Evolutionary conservation across 192 early-diverging fungal genomes (phyloP).

Genomic region (Linnemannia hyalina): DNA sequence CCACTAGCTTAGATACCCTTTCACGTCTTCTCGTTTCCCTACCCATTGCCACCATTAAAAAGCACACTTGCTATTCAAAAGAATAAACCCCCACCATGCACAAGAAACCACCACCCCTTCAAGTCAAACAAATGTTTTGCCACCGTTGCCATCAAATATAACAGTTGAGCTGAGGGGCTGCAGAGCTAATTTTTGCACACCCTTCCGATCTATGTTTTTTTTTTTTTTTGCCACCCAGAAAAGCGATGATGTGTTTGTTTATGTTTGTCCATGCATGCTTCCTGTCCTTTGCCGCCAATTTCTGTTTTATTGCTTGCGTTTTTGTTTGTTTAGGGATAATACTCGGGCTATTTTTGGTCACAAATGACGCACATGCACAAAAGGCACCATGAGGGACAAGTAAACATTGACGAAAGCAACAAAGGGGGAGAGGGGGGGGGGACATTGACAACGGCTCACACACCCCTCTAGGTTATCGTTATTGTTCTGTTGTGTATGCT

Average conservation of each 20-base stretch:
- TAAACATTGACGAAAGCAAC: background rate
- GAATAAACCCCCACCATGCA: background rate
- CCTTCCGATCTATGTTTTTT: no score
- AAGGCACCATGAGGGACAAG: background rate
- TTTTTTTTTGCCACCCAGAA: background rate
- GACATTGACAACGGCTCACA: background rate
- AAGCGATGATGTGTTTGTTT: no score
- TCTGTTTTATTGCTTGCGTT: background rate
- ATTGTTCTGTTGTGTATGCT: background rate
- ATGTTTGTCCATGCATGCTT: background rate
- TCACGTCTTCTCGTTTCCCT: no score
- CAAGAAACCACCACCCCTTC: background rate
- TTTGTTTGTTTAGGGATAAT: background rate
- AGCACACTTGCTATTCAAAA: background rate
- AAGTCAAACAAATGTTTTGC: background rate
- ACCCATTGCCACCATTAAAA: background rate
- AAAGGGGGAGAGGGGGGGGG: no score
- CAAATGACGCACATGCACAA: background rate
- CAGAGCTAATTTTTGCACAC: background rate
- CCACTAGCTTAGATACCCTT: constrained; percentile 11
- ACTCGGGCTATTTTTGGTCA: background rate
- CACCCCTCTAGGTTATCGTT: background rate
- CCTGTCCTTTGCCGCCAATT: background rate
- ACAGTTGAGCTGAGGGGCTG: background rate
- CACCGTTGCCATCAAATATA: background rate